Evolutionary conservation across 306 rosid species (phyloP).

Genomic region (Castanospermum australe): DNA sequence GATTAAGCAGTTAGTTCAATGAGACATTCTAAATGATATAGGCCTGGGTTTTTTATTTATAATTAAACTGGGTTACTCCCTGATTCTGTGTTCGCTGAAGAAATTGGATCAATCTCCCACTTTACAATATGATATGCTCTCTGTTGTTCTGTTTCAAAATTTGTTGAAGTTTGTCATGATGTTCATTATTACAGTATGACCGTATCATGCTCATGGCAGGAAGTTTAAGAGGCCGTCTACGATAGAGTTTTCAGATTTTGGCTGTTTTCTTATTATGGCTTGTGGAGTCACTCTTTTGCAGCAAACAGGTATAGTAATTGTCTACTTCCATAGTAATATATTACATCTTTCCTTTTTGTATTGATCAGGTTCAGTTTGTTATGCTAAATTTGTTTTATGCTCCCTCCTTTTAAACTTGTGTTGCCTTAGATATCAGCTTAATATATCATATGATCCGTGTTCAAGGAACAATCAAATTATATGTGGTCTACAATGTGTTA

Average conservation of each 20-base stretch:
- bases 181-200: conserved; percentile 30
- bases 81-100: not conserved
- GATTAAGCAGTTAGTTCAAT: conserved; percentile 8
- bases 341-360: conserved; percentile 8
- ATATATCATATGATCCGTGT: conserved; percentile 99
- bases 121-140: not conserved
- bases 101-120: not conserved
- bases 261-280: conserved; percentile 79
- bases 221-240: conserved; percentile 88
- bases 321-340: conserved; percentile 8
- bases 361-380: not conserved
- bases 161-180: conserved; percentile 24
- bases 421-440: conserved; percentile 84
- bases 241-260: conserved; percentile 84
- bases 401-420: not conserved
- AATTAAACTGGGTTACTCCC: not conserved
- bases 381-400: conserved; percentile 24
- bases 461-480: conserved; percentile 93
- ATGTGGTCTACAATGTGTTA: conserved; percentile 93
- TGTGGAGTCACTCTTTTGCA: conserved; percentile 86
- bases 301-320: conserved; percentile 60
- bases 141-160: conserved; percentile 18
- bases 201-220: conserved; percentile 81
- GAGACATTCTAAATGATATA: not conserved
- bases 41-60: not conserved